phyloP scores from a whole-genome alignment of 805 yeast genomes.

The Zygotorulaspora danielsina region DNA sequence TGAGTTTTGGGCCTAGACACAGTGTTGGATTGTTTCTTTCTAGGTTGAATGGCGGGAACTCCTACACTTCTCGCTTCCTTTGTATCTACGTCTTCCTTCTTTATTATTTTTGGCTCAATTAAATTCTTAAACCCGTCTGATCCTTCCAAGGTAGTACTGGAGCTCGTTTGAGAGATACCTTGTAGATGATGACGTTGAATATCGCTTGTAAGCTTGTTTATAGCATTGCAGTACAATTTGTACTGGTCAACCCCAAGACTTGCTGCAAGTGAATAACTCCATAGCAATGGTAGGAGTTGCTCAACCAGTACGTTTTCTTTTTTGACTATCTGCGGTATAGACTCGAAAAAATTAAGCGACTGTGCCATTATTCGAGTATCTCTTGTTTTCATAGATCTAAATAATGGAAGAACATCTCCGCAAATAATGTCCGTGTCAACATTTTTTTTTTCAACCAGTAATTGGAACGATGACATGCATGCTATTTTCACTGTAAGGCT shows the following conservation, averaged over 20 bases:
- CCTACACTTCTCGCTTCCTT: conserved; percentile 23
- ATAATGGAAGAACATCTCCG: conserved; percentile 78
- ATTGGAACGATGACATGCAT: conserved; percentile 56
- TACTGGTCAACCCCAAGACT: conserved; percentile 43
- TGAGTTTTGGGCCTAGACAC: conserved; percentile 5
- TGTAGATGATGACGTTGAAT: conserved; percentile 44
- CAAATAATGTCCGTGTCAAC: conserved; percentile 67
- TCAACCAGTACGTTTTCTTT: conserved; percentile 48
- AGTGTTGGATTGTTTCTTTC: conserved; percentile 10
- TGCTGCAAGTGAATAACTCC: conserved; percentile 46
- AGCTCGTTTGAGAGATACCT: conserved; percentile 31
- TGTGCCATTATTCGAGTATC: conserved; percentile 59
- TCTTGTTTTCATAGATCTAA: conserved; percentile 70
- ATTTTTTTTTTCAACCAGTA: conserved; percentile 52
- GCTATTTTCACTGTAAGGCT: conserved; percentile 72
- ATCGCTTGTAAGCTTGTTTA: conserved; percentile 40
- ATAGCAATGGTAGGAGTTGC: conserved; percentile 50
- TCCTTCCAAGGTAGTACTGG: conserved; percentile 19
- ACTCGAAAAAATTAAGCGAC: conserved; percentile 42
- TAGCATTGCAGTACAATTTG: conserved; percentile 36
- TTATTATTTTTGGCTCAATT: conserved; percentile 17
- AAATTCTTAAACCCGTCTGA: conserved; percentile 28
- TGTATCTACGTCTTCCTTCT: conserved; percentile 24
- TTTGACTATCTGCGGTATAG: conserved; percentile 38
- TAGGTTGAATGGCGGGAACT: conserved; percentile 30